phyloP scores from a whole-genome alignment of 495 filamentous ascomycete genomes.

The Annulohypoxylon maeteangense region DNA sequence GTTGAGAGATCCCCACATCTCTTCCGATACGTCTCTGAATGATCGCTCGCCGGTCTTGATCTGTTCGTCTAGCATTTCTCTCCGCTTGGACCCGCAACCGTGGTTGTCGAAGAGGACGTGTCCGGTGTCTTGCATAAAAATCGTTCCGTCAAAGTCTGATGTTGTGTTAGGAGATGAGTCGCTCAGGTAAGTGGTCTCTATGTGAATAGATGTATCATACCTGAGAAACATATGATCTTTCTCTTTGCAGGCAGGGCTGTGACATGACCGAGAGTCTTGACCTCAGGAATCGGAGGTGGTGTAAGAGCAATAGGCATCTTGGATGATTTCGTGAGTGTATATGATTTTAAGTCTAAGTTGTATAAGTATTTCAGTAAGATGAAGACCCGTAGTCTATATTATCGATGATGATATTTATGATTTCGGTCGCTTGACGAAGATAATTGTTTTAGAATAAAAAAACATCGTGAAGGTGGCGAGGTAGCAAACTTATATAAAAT shows the following conservation, averaged over 20 bases:
- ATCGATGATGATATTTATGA: background rate
- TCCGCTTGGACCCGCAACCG: conserved; percentile 68
- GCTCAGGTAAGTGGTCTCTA: background rate
- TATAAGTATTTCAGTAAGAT: background rate
- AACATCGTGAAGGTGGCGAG: conserved; percentile 12
- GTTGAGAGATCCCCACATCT: conserved; percentile 78
- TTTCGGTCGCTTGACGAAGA: background rate
- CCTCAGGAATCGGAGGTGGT: conserved; percentile 35
- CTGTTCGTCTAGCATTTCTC: conserved; percentile 70
- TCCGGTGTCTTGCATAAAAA: conserved; percentile 82
- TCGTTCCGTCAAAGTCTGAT: conserved; percentile 79
- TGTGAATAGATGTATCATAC: conserved; percentile 44
- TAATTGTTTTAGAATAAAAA: conserved; percentile 5
- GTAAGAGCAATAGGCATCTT: conserved; percentile 52
- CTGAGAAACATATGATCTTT: conserved; percentile 66
- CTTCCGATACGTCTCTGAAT: conserved; percentile 79
- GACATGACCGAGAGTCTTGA: conserved; percentile 40
- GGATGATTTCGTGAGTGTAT: conserved; percentile 17
- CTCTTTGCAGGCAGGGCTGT: conserved; percentile 45
- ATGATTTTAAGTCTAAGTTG: conserved; percentile 7
- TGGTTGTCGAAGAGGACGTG: conserved; percentile 77
- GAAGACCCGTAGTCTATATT: conserved; percentile 17
- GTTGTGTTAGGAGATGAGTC: conserved; percentile 14
- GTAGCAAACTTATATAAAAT: conserved; percentile 27
- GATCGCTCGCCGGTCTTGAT: conserved; percentile 74